A percentile compares a stretch with the other conserved stretches of the same genome.
phyloP scores from a whole-genome alignment of 306 rosid species.

The Neltuma alba region DNA sequence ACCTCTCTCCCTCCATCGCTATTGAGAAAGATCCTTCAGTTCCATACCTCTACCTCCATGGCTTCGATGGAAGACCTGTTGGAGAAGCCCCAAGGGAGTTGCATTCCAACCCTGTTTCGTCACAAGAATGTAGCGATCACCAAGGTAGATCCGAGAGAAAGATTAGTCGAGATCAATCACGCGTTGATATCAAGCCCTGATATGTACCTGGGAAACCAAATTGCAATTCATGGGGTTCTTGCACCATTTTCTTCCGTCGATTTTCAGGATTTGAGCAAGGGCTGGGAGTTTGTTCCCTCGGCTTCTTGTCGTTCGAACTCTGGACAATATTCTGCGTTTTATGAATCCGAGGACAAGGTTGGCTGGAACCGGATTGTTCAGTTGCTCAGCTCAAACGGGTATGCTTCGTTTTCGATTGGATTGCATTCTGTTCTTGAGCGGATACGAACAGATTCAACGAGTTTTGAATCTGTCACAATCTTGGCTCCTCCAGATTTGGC shows the following conservation, averaged over 20 bases:
- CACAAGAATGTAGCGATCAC: conserved; percentile 48
- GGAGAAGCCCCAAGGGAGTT: conserved; percentile 39
- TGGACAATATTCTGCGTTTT: conserved; percentile 9
- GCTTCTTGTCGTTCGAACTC: conserved; percentile 38
- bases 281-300: conserved; percentile 44
- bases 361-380: conserved; percentile 61
- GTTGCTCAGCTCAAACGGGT: conserved; percentile 51
- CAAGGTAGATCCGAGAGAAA: conserved; percentile 23
- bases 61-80: conserved; percentile 43
- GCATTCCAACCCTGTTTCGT: conserved; percentile 46
- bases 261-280: conserved; percentile 34
- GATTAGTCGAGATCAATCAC: conserved; percentile 59
- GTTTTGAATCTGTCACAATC: conserved; percentile 49
- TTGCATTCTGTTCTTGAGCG: conserved; percentile 55
- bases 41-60: conserved; percentile 48
- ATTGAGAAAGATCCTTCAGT: conserved; percentile 42
- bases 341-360: conserved; percentile 26
- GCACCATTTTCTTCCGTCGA: conserved; percentile 54
- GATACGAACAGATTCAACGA: conserved; percentile 39
- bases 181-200: conserved; percentile 63
- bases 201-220: conserved; percentile 46
- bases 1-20: conserved; percentile 51
- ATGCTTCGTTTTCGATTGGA: conserved; percentile 44
- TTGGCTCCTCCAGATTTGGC: conserved; percentile 70
- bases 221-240: conserved; percentile 70